Conservation (phyloP, 164 flowering plant genomes). For the Sedum album region DNA sequence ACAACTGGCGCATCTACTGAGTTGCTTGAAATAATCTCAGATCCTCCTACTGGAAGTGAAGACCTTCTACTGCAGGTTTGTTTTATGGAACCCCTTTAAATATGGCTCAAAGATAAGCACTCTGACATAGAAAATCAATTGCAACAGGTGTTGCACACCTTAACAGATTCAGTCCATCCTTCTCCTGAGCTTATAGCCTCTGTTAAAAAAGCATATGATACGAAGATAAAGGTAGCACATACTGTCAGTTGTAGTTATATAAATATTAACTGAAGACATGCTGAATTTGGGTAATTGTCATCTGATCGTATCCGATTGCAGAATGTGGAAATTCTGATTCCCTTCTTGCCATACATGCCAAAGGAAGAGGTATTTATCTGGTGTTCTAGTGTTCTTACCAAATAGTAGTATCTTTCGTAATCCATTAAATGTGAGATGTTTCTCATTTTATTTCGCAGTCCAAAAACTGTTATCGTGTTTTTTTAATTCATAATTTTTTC, state of each 20-base stretch:
- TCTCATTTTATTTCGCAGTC: too few species aligned
- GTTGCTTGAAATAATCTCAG: slow-evolving; percentile 74
- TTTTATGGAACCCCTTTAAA: neutral
- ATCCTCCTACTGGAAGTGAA: slow-evolving; percentile 86
- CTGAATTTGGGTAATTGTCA: slow-evolving; percentile 6
- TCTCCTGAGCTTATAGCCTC: slow-evolving; percentile 55
- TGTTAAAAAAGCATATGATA: slow-evolving; percentile 56
- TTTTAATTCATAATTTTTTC: neutral
- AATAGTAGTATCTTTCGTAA: neutral
- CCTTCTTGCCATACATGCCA: slow-evolving; percentile 59
- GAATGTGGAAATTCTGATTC: slow-evolving; percentile 81
- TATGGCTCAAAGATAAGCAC: neutral
- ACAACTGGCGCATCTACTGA: slow-evolving; percentile 80
- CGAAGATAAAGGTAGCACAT: slow-evolving; percentile 60
- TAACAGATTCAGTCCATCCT: slow-evolving; percentile 75
- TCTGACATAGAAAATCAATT: neutral
- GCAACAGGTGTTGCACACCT: slow-evolving; percentile 70
- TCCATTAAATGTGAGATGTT: neutral
- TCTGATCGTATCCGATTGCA: slow-evolving; percentile 28
- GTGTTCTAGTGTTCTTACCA: neutral
- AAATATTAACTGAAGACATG: neutral
- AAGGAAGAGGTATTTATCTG: slow-evolving; percentile 69
- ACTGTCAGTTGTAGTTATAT: neutral
- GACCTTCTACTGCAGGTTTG: slow-evolving; percentile 75
- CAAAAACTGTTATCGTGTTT: neutral